These are phyloP conservation scores for Nicotiana undulata DNA, from an alignment of 257 asterid genomes.

Conservation along the genomic window DNA sequence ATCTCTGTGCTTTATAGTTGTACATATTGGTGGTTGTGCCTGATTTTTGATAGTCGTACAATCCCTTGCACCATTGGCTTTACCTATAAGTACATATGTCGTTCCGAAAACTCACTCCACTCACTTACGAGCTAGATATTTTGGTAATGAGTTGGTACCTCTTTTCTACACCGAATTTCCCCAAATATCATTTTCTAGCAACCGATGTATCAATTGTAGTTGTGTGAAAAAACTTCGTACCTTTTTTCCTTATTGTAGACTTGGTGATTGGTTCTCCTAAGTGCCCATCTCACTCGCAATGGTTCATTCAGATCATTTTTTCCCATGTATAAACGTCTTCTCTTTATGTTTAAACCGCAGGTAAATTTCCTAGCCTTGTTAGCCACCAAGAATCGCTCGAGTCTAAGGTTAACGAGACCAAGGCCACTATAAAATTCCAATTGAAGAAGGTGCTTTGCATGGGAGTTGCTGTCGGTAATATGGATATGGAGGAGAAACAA, in stretches of 20 bases:
- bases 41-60: background rate
- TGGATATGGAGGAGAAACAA: constrained; percentile 14
- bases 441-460: constrained; percentile 15
- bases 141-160: background rate
- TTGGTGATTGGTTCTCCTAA: background rate
- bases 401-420: constrained; percentile 10
- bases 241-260: background rate
- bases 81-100: background rate
- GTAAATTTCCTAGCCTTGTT: constrained; percentile 13
- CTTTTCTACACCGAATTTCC: background rate
- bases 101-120: background rate
- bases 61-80: background rate
- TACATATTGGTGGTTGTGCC: background rate
- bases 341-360: background rate
- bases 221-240: background rate
- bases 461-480: constrained; percentile 14
- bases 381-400: constrained; percentile 7
- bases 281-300: background rate
- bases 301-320: background rate
- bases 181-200: no score
- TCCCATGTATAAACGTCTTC: background rate
- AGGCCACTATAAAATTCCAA: constrained; percentile 12
- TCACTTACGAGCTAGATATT: background rate
- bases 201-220: no score
- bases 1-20: background rate